Evolutionary conservation across 2,329 filamentous ascomycete genomes (phyloP).

Genomic region (Pseudogymnoascus sp.): DNA sequence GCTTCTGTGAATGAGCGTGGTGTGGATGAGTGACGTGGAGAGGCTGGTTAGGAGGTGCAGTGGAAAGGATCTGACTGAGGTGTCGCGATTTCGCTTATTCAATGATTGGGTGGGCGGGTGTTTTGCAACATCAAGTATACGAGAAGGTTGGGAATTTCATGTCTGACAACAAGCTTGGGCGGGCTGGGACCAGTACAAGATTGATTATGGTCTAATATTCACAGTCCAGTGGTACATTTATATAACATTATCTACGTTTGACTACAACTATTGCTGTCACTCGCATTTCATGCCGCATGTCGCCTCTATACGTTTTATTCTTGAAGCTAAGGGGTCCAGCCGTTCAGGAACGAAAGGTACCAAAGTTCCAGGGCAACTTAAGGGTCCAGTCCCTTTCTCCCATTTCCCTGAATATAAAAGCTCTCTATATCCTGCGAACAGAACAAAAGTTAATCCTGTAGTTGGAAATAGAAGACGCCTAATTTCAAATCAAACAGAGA

Average conservation of each 20-base stretch:
- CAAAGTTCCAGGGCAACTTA: neutral
- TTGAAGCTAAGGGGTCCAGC: conserved; percentile 4
- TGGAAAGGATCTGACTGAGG: conserved; percentile 6
- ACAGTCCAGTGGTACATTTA: neutral
- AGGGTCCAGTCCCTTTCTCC: neutral
- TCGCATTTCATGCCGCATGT: neutral
- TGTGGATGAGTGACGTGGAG: conserved; percentile 3
- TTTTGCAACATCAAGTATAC: neutral
- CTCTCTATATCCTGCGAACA: neutral
- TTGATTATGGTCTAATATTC: neutral
- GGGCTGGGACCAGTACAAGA: neutral
- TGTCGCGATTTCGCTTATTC: conserved; percentile 4
- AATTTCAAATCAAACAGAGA: neutral
- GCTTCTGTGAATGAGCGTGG: conserved; percentile 10
- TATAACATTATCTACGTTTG: neutral
- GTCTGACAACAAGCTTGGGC: neutral
- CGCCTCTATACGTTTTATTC: neutral
- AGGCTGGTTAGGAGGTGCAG: neutral
- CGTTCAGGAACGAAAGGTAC: conserved; percentile 1
- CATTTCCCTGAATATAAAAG: neutral
- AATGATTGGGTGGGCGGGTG: conserved; percentile 1
- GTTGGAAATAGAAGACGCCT: neutral
- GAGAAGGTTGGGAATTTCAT: conserved; percentile 4
- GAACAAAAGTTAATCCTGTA: neutral
- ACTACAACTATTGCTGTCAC: neutral